A percentile compares a stretch with the other conserved stretches of the same genome.
These are phyloP conservation scores for Letharia columbiana DNA, from an alignment of 495 filamentous ascomycete species.

Conservation along the genomic window DNA sequence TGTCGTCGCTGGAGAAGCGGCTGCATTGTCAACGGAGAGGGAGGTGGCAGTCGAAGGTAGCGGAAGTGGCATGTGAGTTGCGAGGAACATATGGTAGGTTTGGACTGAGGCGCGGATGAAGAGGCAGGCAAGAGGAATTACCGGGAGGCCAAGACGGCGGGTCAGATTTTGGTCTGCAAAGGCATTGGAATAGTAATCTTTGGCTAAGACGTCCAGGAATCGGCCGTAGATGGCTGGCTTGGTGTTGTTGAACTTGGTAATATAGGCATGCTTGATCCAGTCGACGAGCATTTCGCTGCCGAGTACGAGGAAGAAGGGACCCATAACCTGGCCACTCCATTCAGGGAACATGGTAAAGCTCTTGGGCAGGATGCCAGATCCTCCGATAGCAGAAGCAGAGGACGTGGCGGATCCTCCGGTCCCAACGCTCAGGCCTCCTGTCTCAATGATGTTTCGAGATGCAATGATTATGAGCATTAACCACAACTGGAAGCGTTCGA, in stretches of 20 bases:
- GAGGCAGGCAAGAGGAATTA: constrained; percentile 86
- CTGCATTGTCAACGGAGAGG: constrained; percentile 48
- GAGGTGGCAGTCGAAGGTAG: constrained; percentile 59
- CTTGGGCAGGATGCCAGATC: constrained; percentile 64
- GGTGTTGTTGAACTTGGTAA: constrained; percentile 96
- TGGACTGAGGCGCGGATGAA: constrained; percentile 93
- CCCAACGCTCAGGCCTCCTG: constrained; percentile 53
- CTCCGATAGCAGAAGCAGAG: constrained; percentile 39
- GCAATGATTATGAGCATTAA: constrained; percentile 94
- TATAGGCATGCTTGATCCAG: constrained; percentile 95
- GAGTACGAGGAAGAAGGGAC: constrained; percentile 85
- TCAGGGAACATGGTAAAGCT: constrained; percentile 83
- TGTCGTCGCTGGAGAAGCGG: constrained; percentile 57
- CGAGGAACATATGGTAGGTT: constrained; percentile 97
- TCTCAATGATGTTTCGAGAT: constrained; percentile 88
- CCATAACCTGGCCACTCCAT: constrained; percentile 80
- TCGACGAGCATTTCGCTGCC: constrained; percentile 96
- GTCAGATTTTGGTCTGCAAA: constrained; percentile 86
- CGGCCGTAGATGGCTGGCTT: constrained; percentile 80
- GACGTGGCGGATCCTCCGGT: constrained; percentile 38
- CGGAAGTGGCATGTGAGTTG: constrained; percentile 68
- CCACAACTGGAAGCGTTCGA: constrained; percentile 96
- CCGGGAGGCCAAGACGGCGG: constrained; percentile 79
- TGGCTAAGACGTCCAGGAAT: constrained; percentile 86
- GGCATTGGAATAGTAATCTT: constrained; percentile 96